Base-by-base conservation (phyloP, 805 yeast species). In the Suhomyces prunicola region DNA sequence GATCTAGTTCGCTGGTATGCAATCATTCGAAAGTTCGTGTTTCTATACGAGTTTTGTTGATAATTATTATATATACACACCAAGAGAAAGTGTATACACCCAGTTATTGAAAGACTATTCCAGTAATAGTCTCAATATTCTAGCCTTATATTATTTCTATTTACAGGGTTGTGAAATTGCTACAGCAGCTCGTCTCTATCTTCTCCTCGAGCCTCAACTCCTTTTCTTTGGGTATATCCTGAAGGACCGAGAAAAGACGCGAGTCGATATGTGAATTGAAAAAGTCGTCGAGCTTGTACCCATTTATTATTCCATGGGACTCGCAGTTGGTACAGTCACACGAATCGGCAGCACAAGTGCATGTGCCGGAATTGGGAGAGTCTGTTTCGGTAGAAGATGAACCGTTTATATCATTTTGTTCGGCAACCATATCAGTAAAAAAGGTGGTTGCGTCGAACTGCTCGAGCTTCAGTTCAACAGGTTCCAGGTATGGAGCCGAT, bases 241-340 rank as follows among this genome's bases (percentile, higher is more conserved):
- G 46, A 23, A 42, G 46, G 3, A 24, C 19, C 13, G 46, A 42
- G 19, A 42, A 24, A 15, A 42, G 46, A 17, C 46, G 27, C 15
- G 46, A 22, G n/a, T 47, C 49, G 6, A 47, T 33, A 6, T 23
- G 42, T 17, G 46, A 50, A 27, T 40, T 46, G 44, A 72, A 73
- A 27, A 69, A 56, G 23, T 76, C 78, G 51, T 76, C 80, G 33
- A 76, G 58, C 53, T 67, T 70, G 51, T 66, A 58, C 2, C 80
- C 80, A 51, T 76, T 67, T 36, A 76, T 72, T n/a, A 72, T 75
- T 1, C 79, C 77, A 55, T 76, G 80, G 1, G 72, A 68, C 56
- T 75, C 79, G 58, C 80, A 76, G 54, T 74, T 76, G 9, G 68
- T 52, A 57, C 80, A 76, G n/a, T 62, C 69, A 56, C 76, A 72